These are phyloP conservation scores for Phytopythium ostracodes DNA, from an alignment of 352 stramenopile species.

Conservation along the genomic window DNA sequence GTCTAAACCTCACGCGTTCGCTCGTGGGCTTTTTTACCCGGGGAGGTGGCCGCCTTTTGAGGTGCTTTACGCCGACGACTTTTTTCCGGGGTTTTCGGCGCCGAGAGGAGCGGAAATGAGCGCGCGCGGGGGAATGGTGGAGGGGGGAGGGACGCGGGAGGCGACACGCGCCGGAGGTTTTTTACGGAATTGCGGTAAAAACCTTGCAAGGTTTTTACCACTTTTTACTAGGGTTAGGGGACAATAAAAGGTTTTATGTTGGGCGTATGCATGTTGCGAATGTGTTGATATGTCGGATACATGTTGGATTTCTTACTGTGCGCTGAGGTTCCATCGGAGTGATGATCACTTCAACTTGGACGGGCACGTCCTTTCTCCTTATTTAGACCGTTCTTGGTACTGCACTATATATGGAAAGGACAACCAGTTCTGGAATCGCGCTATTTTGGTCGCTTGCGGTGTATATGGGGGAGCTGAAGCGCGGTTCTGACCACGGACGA, in stretches of 20 bases:
- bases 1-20: slow-evolving; percentile 8
- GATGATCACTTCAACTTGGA: background rate
- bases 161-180: background rate
- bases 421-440: background rate
- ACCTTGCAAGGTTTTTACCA: background rate
- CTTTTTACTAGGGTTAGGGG: background rate
- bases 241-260: background rate
- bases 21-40: background rate
- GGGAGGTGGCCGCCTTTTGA: background rate
- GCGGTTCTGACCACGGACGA: no score
- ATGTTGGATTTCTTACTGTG: no score
- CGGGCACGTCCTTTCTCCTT: background rate
- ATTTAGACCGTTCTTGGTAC: background rate
- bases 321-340: background rate
- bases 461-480: background rate
- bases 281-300: no score
- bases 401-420: background rate
- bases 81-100: background rate
- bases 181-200: slow-evolving; percentile 3
- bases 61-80: background rate
- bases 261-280: no score
- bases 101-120: background rate
- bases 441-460: background rate
- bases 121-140: background rate
- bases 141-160: background rate